Percentiles rank a stretch among this genome's conserved stretches.
Conservation (phyloP, 1,284 basidiomycete species). For the Pterulicium gracile region DNA sequence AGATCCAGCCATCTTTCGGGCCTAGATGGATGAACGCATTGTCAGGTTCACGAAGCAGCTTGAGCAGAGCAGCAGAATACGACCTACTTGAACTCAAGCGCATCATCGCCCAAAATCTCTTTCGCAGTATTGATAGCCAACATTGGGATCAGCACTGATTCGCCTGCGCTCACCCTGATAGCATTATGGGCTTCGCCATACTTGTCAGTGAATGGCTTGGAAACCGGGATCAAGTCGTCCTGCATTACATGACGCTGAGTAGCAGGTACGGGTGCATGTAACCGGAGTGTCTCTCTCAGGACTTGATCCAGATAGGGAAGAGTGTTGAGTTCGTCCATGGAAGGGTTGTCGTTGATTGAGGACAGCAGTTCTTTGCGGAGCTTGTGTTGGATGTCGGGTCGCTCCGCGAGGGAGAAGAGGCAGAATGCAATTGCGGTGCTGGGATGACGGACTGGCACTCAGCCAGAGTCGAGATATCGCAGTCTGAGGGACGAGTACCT, state of each 20-base stretch:
- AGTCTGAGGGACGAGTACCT: constrained; percentile 23
- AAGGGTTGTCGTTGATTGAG: constrained; percentile 20
- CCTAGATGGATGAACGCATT: constrained; percentile 6
- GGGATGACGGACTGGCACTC: not conserved
- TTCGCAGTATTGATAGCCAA: constrained; percentile 12
- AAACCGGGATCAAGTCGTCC: constrained; percentile 34
- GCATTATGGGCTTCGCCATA: constrained; percentile 12
- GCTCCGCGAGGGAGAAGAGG: constrained; percentile 34
- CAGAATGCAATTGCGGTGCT: constrained; percentile 27
- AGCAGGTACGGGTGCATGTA: constrained; percentile 35
- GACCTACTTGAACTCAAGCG: constrained; percentile 16
- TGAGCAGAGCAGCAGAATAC: not conserved
- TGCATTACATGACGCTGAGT: constrained; percentile 27
- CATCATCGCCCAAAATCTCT: constrained; percentile 20
- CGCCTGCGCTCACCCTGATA: constrained; percentile 1
- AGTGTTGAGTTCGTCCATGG: constrained; percentile 30
- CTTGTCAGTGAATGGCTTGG: constrained; percentile 16
- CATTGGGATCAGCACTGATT: constrained; percentile 14
- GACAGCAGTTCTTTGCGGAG: constrained; percentile 43
- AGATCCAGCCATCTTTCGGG: constrained; percentile 13
- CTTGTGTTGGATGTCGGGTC: constrained; percentile 37
- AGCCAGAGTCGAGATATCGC: not conserved
- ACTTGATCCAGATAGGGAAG: constrained; percentile 36
- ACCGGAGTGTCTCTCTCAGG: constrained; percentile 41
- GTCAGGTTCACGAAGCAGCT: not conserved